Percentiles rank a stretch among this genome's conserved stretches.
Evolutionary conservation across 2,329 filamentous ascomycete genomes (phyloP).

Genomic region (Ceratocystis diversiconidia): DNA sequence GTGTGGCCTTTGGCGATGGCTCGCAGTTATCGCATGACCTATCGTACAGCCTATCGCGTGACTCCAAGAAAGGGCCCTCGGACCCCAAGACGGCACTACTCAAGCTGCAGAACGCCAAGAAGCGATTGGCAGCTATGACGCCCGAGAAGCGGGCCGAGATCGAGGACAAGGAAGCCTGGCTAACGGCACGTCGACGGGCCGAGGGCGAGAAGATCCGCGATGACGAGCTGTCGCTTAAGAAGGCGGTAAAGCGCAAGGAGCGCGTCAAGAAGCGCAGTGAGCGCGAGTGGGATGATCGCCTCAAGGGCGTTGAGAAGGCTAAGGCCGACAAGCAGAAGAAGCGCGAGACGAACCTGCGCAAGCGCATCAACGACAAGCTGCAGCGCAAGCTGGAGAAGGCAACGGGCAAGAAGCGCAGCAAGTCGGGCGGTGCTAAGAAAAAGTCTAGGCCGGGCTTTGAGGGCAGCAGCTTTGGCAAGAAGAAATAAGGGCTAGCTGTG

Average conservation of each 20-base stretch:
- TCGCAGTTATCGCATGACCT: conserved; percentile 61
- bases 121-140: conserved; percentile 60
- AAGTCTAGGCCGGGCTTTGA: conserved; percentile 18
- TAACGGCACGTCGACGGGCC: conserved; percentile 75
- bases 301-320: conserved; percentile 57
- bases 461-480: conserved; percentile 17
- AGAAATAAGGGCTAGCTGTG: conserved; percentile 12
- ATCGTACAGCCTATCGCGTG: conserved; percentile 38
- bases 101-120: conserved; percentile 73
- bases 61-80: conserved; percentile 65
- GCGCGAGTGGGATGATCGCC: conserved; percentile 67
- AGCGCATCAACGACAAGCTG: conserved; percentile 59
- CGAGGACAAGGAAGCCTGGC: conserved; percentile 86
- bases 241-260: conserved; percentile 88
- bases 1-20: conserved; percentile 81
- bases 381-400: conserved; percentile 38
- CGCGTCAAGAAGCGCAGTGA: conserved; percentile 80
- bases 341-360: conserved; percentile 62
- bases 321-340: conserved; percentile 72
- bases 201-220: conserved; percentile 84
- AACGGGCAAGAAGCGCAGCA: conserved; percentile 17
- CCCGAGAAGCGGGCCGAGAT: conserved; percentile 72
- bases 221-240: conserved; percentile 77
- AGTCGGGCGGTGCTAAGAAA: conserved; percentile 10
- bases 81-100: conserved; percentile 78